Percentiles rank a stretch among this genome's conserved stretches.
Evolutionary conservation across 2,329 filamentous ascomycete species (phyloP).

Genomic region (Purpureocillium lavendulum): DNA sequence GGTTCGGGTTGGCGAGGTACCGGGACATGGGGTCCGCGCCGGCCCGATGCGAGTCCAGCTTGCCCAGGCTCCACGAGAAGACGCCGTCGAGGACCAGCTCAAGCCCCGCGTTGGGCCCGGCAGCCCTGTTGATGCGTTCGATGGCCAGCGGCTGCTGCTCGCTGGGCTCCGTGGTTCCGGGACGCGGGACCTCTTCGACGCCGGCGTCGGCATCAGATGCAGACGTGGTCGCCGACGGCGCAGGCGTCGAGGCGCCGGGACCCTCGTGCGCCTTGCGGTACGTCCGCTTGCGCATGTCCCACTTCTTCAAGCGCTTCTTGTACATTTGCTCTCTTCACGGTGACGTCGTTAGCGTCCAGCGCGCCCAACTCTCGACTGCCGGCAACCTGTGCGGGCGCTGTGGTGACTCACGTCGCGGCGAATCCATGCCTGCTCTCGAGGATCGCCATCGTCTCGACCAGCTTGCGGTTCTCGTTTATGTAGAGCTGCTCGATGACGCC

Average conservation of each 20-base stretch:
- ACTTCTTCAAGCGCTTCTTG: slow-evolving; percentile 29
- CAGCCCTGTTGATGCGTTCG: slow-evolving; percentile 11
- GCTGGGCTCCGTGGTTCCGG: too few relatives aligned
- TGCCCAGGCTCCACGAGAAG: slow-evolving; percentile 24
- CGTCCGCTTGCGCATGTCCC: slow-evolving; percentile 26
- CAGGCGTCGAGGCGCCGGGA: slow-evolving; percentile 3
- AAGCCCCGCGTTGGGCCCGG: slow-evolving; percentile 17
- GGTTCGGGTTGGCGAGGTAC: slow-evolving; percentile 24
- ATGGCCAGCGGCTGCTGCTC: slow-evolving; percentile 6
- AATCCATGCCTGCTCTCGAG: slow-evolving; percentile 24
- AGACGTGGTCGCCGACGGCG: background rate
- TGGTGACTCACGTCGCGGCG: slow-evolving; percentile 25
- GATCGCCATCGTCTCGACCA: slow-evolving; percentile 27
- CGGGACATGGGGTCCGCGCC: slow-evolving; percentile 25
- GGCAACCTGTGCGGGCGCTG: background rate
- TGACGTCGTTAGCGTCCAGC: background rate
- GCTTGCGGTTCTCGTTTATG: slow-evolving; percentile 24
- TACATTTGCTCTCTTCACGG: slow-evolving; percentile 27
- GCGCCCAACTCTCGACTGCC: too few relatives aligned
- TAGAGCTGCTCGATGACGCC: slow-evolving; percentile 24
- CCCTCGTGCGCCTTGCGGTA: slow-evolving; percentile 17
- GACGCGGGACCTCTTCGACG: slow-evolving; percentile 1
- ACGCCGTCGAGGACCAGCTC: slow-evolving; percentile 25
- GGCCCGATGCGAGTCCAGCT: slow-evolving; percentile 19
- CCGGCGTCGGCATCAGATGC: background rate